A percentile compares a stretch with the other conserved stretches of the same genome.
These are phyloP conservation scores for Rhododendron henanense DNA, from an alignment of 148 eudicot species.

Conservation along the genomic window DNA sequence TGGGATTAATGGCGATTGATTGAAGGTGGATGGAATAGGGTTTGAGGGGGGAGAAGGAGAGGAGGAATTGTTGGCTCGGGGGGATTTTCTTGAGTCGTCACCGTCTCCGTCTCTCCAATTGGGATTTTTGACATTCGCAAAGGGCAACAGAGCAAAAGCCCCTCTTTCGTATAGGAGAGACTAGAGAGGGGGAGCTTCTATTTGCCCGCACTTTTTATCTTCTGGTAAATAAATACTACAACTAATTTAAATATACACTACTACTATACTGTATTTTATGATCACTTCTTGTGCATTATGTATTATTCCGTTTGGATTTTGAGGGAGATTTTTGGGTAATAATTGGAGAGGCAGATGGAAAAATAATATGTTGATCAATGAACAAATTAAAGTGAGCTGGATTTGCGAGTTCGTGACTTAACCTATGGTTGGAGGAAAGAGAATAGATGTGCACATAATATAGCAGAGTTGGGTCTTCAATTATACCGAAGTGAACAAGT, in stretches of 20 bases:
- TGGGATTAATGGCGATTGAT: background rate
- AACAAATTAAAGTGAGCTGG: no score
- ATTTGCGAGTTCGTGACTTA: no score
- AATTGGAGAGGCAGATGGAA: no score
- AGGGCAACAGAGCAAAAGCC: background rate
- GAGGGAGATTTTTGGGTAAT: no score
- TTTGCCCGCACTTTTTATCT: background rate
- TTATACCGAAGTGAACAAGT: no score
- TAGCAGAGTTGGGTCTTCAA: no score
- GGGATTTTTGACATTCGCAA: background rate
- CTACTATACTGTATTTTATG: background rate
- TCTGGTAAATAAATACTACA: background rate
- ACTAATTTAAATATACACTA: no score
- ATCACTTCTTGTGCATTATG: no score
- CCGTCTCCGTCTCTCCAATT: slow-evolving; percentile 1
- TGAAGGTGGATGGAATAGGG: background rate
- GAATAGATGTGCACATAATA: no score
- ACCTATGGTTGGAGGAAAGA: no score
- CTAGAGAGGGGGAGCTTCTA: background rate
- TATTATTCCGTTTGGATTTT: no score
- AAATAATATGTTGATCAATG: no score
- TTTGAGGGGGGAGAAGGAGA: background rate
- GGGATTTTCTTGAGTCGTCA: background rate
- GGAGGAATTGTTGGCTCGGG: background rate
- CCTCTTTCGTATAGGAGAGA: background rate